A percentile compares a stretch with the other conserved stretches of the same genome.
These are phyloP conservation scores for Chrysanthemum lavandulifolium DNA, from an alignment of 129 eudicot genomes.

Conservation along the genomic window DNA sequence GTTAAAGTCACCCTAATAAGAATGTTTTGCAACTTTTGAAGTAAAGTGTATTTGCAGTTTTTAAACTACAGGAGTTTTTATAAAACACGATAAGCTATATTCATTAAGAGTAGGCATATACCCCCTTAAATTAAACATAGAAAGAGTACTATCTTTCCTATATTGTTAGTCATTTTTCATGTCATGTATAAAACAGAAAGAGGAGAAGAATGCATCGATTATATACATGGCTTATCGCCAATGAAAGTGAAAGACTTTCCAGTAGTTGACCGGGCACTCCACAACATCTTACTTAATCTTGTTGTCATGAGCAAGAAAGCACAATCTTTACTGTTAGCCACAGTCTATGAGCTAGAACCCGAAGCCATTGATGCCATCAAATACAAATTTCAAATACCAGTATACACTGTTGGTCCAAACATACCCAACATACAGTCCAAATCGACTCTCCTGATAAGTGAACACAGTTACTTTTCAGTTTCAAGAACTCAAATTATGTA, in stretches of 20 bases:
- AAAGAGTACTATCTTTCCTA: neutral
- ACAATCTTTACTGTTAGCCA: constrained; percentile 43
- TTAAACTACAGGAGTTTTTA: too few relatives aligned
- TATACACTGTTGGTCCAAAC: constrained; percentile 32
- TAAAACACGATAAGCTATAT: too few relatives aligned
- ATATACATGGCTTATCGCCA: constrained; percentile 64
- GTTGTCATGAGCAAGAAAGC: constrained; percentile 28
- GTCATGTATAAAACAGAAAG: constrained; percentile 15
- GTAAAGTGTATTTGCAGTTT: too few relatives aligned
- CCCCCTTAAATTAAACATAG: neutral
- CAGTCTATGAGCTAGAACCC: constrained; percentile 52
- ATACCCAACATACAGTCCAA: constrained; percentile 14
- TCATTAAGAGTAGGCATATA: neutral
- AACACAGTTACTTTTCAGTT: constrained; percentile 26
- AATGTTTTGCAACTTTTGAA: too few relatives aligned
- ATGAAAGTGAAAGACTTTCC: constrained; percentile 50
- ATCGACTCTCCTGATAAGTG: neutral
- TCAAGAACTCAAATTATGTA: constrained; percentile 37
- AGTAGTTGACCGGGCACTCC: constrained; percentile 11
- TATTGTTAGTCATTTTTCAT: neutral
- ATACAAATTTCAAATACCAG: constrained; percentile 20
- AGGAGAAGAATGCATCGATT: constrained; percentile 39
- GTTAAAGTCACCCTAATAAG: too few relatives aligned
- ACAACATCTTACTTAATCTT: neutral
- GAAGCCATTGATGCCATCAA: constrained; percentile 27